These are phyloP conservation scores for Endoconidiophora laricicola DNA, from an alignment of 2,329 filamentous ascomycete genomes.

Conservation along the genomic window DNA sequence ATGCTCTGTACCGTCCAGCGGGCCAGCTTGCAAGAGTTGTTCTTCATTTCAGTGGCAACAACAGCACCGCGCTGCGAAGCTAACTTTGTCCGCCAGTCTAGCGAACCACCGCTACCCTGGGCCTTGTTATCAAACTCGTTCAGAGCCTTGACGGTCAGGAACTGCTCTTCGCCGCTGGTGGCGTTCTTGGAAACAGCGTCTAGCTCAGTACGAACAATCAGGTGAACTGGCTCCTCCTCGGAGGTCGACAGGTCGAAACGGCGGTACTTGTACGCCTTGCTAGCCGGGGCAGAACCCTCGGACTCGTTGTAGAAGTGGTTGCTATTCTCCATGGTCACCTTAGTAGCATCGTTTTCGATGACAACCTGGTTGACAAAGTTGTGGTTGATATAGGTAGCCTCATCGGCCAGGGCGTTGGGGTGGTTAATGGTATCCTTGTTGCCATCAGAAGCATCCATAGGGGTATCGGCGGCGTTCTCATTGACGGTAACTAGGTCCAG, in stretches of 20 bases:
- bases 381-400: slow-evolving; percentile 99
- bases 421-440: slow-evolving; percentile 93
- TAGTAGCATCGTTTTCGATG: slow-evolving; percentile 58
- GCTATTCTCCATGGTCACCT: slow-evolving; percentile 69
- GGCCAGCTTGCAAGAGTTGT: slow-evolving; percentile 97
- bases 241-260: slow-evolving; percentile 90
- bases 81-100: slow-evolving; percentile 95
- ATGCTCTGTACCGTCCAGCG: slow-evolving; percentile 96
- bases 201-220: slow-evolving; percentile 86
- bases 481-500: slow-evolving; percentile 98
- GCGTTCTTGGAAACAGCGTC: slow-evolving; percentile 94
- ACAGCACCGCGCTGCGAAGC: slow-evolving; percentile 90
- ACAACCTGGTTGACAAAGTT: slow-evolving; percentile 97
- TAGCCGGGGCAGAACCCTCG: slow-evolving; percentile 82
- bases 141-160: slow-evolving; percentile 81
- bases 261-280: slow-evolving; percentile 97
- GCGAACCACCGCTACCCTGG: slow-evolving; percentile 79
- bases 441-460: slow-evolving; percentile 76
- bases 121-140: slow-evolving; percentile 99
- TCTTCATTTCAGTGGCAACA: slow-evolving; percentile 99
- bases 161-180: slow-evolving; percentile 80
- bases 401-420: slow-evolving; percentile 79
- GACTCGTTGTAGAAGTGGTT: slow-evolving; percentile 96
- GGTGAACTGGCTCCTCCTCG: slow-evolving; percentile 82
- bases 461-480: slow-evolving; percentile 92